A percentile compares a stretch with the other conserved stretches of the same genome.
Evolutionary conservation across 2,329 filamentous ascomycete species (phyloP).

Genomic region (Sphaerostilbella broomeana): DNA sequence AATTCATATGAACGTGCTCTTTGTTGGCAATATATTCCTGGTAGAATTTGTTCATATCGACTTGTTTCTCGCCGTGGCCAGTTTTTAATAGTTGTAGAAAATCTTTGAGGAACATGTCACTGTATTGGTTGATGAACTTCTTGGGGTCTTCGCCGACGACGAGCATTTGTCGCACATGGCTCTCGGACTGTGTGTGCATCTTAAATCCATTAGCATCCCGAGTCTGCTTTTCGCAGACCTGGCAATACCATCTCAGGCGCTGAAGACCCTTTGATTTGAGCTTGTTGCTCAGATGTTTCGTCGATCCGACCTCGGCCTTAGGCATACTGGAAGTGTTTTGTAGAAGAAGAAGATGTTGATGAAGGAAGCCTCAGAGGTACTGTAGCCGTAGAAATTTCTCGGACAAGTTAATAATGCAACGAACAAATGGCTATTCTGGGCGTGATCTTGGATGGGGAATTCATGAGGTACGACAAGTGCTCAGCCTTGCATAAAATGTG

Average conservation of each 20-base stretch:
- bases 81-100: conserved; percentile 74
- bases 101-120: conserved; percentile 71
- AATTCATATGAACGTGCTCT: conserved; percentile 88
- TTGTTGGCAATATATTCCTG: conserved; percentile 87
- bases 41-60: conserved; percentile 90
- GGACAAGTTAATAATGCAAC: too few relatives aligned
- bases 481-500: conserved; percentile 13
- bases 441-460: background rate
- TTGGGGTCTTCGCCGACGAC: conserved; percentile 81
- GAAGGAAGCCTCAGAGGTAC: too few relatives aligned
- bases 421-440: background rate
- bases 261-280: conserved; percentile 76
- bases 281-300: conserved; percentile 86
- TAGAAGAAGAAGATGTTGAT: too few relatives aligned
- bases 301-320: conserved; percentile 84
- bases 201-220: conserved; percentile 89
- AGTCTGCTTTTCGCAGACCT: conserved; percentile 59
- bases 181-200: conserved; percentile 78
- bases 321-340: conserved; percentile 76
- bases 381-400: too few relatives aligned
- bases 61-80: conserved; percentile 81
- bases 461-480: background rate
- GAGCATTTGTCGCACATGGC: conserved; percentile 83
- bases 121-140: conserved; percentile 77
- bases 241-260: conserved; percentile 85